Conservation (phyloP, 345 rosid genomes). For the Salix suchowensis region DNA sequence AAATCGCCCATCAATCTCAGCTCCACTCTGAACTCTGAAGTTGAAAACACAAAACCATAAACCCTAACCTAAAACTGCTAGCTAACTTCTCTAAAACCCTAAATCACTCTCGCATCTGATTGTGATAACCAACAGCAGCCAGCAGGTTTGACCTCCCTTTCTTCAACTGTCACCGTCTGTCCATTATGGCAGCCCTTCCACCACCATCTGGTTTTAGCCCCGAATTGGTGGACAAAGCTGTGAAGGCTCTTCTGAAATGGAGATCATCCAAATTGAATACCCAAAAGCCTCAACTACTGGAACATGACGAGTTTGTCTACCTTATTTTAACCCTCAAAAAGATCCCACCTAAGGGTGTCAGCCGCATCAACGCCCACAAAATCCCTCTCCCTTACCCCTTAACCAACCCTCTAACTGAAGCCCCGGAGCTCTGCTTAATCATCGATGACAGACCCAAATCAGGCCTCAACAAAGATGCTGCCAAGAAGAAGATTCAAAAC, state of each 20-base stretch:
- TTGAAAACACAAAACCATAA: too few relatives aligned
- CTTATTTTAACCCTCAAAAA: slow-evolving; percentile 57
- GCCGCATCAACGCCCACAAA: slow-evolving; percentile 51
- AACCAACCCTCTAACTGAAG: slow-evolving; percentile 28
- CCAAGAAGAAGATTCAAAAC: slow-evolving; percentile 54
- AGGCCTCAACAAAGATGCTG: slow-evolving; percentile 52
- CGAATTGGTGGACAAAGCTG: slow-evolving; percentile 38
- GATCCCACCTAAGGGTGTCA: slow-evolving; percentile 42
- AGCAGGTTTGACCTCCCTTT: background rate
- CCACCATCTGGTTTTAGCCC: slow-evolving; percentile 26
- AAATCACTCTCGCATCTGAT: background rate
- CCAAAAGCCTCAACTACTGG: slow-evolving; percentile 63
- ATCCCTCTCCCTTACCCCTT: slow-evolving; percentile 51
- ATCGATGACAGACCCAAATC: slow-evolving; percentile 70
- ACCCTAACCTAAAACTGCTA: too few relatives aligned
- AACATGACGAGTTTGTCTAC: slow-evolving; percentile 61
- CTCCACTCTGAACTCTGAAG: too few relatives aligned
- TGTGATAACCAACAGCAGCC: background rate
- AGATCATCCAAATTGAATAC: slow-evolving; percentile 36
- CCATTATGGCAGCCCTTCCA: slow-evolving; percentile 5
- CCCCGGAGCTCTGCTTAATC: slow-evolving; percentile 60
- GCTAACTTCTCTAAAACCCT: background rate
- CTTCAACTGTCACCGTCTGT: background rate
- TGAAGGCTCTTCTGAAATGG: slow-evolving; percentile 52
- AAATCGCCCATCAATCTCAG: too few relatives aligned